A percentile compares a stretch with the other conserved stretches of the same genome.
Evolutionary conservation across 2,329 filamentous ascomycete genomes (phyloP).

Genomic region (Aspergillus udagawae): DNA sequence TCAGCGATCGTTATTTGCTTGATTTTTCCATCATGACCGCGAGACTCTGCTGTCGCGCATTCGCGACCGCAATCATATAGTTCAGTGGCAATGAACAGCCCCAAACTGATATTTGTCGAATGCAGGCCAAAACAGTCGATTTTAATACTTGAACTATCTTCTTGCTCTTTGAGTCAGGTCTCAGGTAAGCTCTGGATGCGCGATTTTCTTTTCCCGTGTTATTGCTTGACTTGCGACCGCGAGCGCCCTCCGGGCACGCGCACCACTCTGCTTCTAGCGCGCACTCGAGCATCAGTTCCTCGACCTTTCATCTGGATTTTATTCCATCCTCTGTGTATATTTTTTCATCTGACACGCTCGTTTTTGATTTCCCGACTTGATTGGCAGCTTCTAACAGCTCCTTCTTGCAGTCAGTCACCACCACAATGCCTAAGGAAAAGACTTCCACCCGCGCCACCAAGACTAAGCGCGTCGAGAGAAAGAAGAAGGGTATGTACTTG

Average conservation of each 20-base stretch:
- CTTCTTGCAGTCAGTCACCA: constrained; percentile 16
- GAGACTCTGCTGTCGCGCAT: constrained; percentile 22
- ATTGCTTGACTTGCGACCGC: constrained; percentile 20
- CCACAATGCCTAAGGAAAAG: constrained; percentile 67
- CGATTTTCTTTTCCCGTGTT: constrained; percentile 15
- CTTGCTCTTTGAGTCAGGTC: constrained; percentile 10
- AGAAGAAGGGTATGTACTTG: constrained; percentile 63
- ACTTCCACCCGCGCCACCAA: constrained; percentile 49
- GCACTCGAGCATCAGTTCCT: constrained; percentile 6
- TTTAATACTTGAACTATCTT: constrained; percentile 6
- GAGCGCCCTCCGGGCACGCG: constrained; percentile 19
- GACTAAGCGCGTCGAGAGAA: constrained; percentile 59
- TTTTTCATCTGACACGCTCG: background rate
- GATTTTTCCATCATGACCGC: constrained; percentile 21
- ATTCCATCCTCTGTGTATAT: background rate
- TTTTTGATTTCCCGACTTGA: background rate
- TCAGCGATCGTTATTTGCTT: constrained; percentile 14
- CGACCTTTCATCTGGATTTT: constrained; percentile 2
- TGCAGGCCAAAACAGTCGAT: constrained; percentile 11
- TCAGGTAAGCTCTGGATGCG: constrained; percentile 15
- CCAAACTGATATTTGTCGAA: constrained; percentile 7
- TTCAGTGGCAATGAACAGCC: constrained; percentile 11
- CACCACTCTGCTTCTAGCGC: constrained; percentile 9
- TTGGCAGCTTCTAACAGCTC: constrained; percentile 7
- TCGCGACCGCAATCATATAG: constrained; percentile 18